Evolutionary conservation across 495 filamentous ascomycete species (phyloP).

Genomic region (Parathielavia appendiculata): DNA sequence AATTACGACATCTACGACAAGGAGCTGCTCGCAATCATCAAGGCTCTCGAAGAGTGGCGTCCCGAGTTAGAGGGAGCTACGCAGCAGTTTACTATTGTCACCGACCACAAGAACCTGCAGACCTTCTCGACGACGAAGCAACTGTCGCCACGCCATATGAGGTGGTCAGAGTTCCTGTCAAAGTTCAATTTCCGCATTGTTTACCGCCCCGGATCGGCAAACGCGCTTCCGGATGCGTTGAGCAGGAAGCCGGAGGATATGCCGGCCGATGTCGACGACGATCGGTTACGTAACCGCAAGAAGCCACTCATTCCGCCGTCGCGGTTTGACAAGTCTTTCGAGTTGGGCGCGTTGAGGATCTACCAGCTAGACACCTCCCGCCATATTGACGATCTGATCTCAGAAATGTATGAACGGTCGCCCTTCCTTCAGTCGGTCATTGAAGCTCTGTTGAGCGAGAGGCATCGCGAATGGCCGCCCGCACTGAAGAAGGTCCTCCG

Average conservation of each 20-base stretch:
- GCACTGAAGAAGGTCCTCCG: too few species aligned
- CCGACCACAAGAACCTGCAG: conserved; percentile 10
- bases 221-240: neutral
- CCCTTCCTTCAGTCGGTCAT: neutral
- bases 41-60: conserved; percentile 7
- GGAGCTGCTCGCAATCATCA: conserved; percentile 7
- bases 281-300: neutral
- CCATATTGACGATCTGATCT: neutral
- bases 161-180: conserved; percentile 8
- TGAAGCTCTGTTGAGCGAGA: neutral
- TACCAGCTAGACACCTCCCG: neutral
- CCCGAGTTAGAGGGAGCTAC: neutral
- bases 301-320: neutral
- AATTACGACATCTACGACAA: too few species aligned
- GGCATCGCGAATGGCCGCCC: too few species aligned
- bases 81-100: neutral
- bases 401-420: neutral
- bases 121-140: neutral
- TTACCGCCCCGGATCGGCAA: neutral
- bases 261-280: neutral
- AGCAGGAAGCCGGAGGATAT: neutral
- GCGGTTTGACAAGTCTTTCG: neutral
- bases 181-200: neutral
- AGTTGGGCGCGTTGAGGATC: too few species aligned
- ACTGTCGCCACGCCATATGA: neutral